Evolutionary conservation across 805 yeast genomes (phyloP).

Genomic region (Wickerhamomyces subpelliculosus): DNA sequence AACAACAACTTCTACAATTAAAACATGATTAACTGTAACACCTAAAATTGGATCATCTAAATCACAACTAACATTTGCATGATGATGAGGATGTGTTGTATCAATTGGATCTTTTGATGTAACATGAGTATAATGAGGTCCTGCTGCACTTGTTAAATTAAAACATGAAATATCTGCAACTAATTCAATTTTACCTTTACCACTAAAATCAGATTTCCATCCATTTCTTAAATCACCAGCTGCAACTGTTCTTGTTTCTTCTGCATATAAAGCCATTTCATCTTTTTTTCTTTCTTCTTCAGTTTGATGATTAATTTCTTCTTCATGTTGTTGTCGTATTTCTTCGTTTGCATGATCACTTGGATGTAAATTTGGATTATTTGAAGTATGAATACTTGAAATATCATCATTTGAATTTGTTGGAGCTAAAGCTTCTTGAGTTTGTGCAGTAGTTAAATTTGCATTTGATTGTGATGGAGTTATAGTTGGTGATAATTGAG

Average conservation of each 20-base stretch:
- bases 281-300: conserved; percentile 22
- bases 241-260: conserved; percentile 67
- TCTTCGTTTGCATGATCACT: conserved; percentile 28
- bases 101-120: conserved; percentile 34
- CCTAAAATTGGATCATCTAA: conserved; percentile 79
- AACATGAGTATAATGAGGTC: conserved; percentile 36
- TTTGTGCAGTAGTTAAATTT: background rate
- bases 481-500: conserved; percentile 8
- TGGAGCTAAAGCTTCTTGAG: background rate
- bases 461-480: conserved; percentile 13
- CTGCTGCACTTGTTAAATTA: conserved; percentile 47
- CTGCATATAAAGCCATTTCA: conserved; percentile 45
- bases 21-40: conserved; percentile 62
- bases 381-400: conserved; percentile 3
- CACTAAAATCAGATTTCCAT: conserved; percentile 90
- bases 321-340: conserved; percentile 17
- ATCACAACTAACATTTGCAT: conserved; percentile 65
- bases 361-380: conserved; percentile 17
- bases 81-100: conserved; percentile 4
- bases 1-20: conserved; percentile 84
- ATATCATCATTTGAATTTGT: conserved; percentile 9
- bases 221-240: conserved; percentile 83
- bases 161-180: conserved; percentile 63
- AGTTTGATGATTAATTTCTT: conserved; percentile 15
- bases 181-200: conserved; percentile 72